phyloP scores from a whole-genome alignment of 805 yeast genomes.

The Saccharomycopsis vini region DNA sequence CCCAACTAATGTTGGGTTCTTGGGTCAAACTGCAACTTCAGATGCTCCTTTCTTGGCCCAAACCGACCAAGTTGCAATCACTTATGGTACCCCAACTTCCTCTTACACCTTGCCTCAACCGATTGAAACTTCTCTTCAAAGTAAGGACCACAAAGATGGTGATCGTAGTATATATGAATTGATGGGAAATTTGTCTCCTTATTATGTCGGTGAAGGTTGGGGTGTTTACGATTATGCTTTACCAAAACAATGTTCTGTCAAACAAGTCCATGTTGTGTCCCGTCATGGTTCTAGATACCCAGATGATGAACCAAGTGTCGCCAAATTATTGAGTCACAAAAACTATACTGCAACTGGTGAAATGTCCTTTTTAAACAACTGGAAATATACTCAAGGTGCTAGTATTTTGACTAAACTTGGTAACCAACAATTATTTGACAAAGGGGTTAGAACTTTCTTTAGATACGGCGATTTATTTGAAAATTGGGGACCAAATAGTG shows the following conservation, averaged over 20 bases:
- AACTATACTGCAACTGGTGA: slow-evolving; percentile 35
- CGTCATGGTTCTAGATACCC: slow-evolving; percentile 81
- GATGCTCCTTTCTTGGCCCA: slow-evolving; percentile 16
- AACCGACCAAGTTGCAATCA: slow-evolving; percentile 16
- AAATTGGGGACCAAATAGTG: not conserved
- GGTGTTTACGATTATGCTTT: slow-evolving; percentile 21
- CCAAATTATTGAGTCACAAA: slow-evolving; percentile 29
- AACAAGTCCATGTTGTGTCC: slow-evolving; percentile 61
- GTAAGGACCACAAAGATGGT: slow-evolving; percentile 17
- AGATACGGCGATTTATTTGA: slow-evolving; percentile 20
- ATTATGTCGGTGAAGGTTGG: slow-evolving; percentile 19
- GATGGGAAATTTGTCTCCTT: slow-evolving; percentile 20
- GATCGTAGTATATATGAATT: slow-evolving; percentile 19
- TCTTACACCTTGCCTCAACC: slow-evolving; percentile 19
- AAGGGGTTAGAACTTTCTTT: slow-evolving; percentile 20
- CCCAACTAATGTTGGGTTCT: slow-evolving; percentile 15
- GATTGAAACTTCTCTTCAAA: slow-evolving; percentile 18
- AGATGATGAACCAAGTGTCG: slow-evolving; percentile 27
- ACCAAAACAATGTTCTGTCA: slow-evolving; percentile 38
- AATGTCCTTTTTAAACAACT: slow-evolving; percentile 44
- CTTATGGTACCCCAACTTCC: slow-evolving; percentile 16
- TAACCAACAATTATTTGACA: slow-evolving; percentile 21
- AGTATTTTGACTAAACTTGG: slow-evolving; percentile 19
- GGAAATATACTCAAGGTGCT: slow-evolving; percentile 18
- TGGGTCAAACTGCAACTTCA: slow-evolving; percentile 17